phyloP scores from a whole-genome alignment of 805 yeast species.

The Yamadazyma paraphyllophila region DNA sequence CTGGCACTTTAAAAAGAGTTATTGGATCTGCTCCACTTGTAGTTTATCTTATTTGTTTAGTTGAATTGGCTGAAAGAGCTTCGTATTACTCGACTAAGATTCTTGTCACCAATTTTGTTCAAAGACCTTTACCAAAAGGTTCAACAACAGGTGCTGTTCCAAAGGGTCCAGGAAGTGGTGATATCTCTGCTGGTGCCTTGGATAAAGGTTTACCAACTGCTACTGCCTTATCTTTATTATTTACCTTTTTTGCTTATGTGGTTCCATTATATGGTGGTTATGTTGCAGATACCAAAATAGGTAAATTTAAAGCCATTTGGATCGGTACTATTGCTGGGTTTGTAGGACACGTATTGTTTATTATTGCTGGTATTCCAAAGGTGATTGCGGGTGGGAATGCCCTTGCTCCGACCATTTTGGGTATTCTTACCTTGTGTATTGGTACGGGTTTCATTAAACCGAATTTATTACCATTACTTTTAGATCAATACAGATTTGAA shows the following conservation, averaged over 20 bases:
- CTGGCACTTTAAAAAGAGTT: slow-evolving; percentile 27
- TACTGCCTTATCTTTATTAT: slow-evolving; percentile 45
- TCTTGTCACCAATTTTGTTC: slow-evolving; percentile 47
- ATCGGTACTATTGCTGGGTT: slow-evolving; percentile 48
- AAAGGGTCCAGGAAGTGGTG: slow-evolving; percentile 19
- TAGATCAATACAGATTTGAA: slow-evolving; percentile 52
- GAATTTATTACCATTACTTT: slow-evolving; percentile 46
- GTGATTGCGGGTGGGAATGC: slow-evolving; percentile 36
- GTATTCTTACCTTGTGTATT: slow-evolving; percentile 35
- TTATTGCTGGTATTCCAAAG: slow-evolving; percentile 47
- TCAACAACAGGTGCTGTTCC: slow-evolving; percentile 46
- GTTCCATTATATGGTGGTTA: slow-evolving; percentile 54
- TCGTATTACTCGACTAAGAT: slow-evolving; percentile 49
- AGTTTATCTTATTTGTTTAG: slow-evolving; percentile 49
- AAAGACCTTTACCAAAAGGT: slow-evolving; percentile 50
- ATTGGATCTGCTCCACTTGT: slow-evolving; percentile 49
- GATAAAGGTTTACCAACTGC: slow-evolving; percentile 45
- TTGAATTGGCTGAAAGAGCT: slow-evolving; percentile 56
- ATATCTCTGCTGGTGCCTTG: slow-evolving; percentile 50
- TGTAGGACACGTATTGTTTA: slow-evolving; percentile 46
- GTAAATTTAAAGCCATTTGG: slow-evolving; percentile 49
- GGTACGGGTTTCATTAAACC: slow-evolving; percentile 59
- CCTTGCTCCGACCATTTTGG: slow-evolving; percentile 42
- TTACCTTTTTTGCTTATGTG: slow-evolving; percentile 49
- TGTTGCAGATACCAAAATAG: slow-evolving; percentile 47